Conservation (phyloP, 2,329 filamentous ascomycete species). For the Pseudocercospora ulei region DNA sequence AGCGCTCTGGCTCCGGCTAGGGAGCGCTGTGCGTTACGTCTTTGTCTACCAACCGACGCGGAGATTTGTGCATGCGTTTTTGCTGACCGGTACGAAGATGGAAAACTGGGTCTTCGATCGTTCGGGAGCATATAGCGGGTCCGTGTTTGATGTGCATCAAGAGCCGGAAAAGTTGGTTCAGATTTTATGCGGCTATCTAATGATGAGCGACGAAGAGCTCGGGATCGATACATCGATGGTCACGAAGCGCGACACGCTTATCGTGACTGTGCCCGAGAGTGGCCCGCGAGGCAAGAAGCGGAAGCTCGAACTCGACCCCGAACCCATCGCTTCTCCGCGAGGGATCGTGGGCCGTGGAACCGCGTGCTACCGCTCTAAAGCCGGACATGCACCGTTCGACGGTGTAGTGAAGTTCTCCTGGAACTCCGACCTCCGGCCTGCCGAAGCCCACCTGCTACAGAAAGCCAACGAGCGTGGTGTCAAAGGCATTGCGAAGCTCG, state of each 20-base stretch:
- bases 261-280: too few species aligned
- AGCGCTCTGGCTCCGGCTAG: conserved; percentile 1
- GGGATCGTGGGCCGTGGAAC: too few species aligned
- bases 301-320: too few species aligned
- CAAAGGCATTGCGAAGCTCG: too few species aligned
- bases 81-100: conserved; percentile 1
- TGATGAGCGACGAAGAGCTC: conserved; percentile 9
- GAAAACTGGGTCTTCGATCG: conserved; percentile 2
- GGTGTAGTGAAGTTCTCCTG: too few species aligned
- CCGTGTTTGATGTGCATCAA: conserved; percentile 1
- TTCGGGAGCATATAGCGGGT: conserved; percentile 1
- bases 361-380: too few species aligned
- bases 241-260: neutral
- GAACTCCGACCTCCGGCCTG: too few species aligned
- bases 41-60: neutral
- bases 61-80: conserved; percentile 1
- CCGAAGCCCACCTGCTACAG: too few species aligned
- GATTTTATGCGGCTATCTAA: neutral
- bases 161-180: conserved; percentile 1
- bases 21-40: neutral
- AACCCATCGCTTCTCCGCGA: too few species aligned
- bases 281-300: too few species aligned
- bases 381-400: too few species aligned
- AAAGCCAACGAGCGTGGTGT: too few species aligned
- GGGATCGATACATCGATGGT: conserved; percentile 1